A percentile compares a stretch with the other conserved stretches of the same genome.
phyloP scores from a whole-genome alignment of 2,329 filamentous ascomycete genomes.

The Sordariomycetes sp. region DNA sequence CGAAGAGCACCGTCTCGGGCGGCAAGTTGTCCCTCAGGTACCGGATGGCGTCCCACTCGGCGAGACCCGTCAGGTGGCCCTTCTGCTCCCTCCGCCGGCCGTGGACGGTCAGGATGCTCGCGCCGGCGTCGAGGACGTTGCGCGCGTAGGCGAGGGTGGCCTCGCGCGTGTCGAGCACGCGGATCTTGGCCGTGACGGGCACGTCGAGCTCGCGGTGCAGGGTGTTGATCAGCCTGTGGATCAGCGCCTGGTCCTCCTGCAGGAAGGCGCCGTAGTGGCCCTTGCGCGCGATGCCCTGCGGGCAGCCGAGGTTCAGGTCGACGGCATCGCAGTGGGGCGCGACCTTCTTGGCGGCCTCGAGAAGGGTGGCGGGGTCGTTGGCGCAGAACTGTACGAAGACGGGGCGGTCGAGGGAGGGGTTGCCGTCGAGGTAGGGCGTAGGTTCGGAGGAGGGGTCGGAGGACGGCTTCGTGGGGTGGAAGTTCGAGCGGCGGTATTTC shows the following conservation, averaged over 20 bases:
- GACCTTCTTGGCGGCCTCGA: slow-evolving; percentile 67
- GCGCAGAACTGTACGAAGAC: slow-evolving; percentile 96
- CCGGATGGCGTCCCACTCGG: slow-evolving; percentile 80
- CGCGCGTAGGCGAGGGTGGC: slow-evolving; percentile 80
- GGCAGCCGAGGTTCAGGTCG: slow-evolving; percentile 90
- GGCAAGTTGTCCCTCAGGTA: slow-evolving; percentile 78
- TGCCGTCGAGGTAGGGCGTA: slow-evolving; percentile 67
- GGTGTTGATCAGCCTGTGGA: slow-evolving; percentile 73
- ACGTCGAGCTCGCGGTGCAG: slow-evolving; percentile 68
- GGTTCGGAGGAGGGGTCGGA: background rate
- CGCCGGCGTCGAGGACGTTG: slow-evolving; percentile 77
- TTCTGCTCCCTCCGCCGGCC: slow-evolving; percentile 85
- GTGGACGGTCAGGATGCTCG: slow-evolving; percentile 89
- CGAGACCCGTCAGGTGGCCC: slow-evolving; percentile 85
- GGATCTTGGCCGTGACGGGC: slow-evolving; percentile 90
- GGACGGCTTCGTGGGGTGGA: slow-evolving; percentile 48
- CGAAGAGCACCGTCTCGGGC: slow-evolving; percentile 83
- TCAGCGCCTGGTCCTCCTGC: slow-evolving; percentile 81
- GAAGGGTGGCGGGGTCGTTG: slow-evolving; percentile 70
- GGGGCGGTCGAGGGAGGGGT: slow-evolving; percentile 73
- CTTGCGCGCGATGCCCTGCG: slow-evolving; percentile 85
- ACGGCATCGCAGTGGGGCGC: slow-evolving; percentile 89
- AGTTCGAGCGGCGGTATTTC: slow-evolving; percentile 69
- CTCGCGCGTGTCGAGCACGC: slow-evolving; percentile 78
- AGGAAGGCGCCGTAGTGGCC: slow-evolving; percentile 91